Evolutionary conservation across 768 basidiomycete genomes (phyloP).

Genomic region (Phaeotremella fagi): DNA sequence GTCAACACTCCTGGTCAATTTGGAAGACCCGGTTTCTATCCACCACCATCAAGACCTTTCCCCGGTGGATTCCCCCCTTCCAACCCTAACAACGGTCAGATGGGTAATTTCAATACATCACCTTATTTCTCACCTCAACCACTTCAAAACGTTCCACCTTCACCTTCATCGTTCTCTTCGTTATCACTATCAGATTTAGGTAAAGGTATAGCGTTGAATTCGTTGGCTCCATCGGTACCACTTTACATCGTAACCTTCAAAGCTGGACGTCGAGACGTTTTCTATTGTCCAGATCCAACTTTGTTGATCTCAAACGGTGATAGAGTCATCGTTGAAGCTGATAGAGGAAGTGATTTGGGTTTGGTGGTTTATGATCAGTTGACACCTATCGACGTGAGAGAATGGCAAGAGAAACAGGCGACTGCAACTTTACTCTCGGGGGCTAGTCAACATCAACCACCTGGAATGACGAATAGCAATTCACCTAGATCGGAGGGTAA

Average conservation of each 20-base stretch:
- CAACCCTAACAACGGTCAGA: neutral
- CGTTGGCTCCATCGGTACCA: conserved; percentile 78
- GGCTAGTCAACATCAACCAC: conserved; percentile 41
- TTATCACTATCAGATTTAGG: conserved; percentile 56
- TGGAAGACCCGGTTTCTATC: neutral
- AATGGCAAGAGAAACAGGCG: conserved; percentile 76
- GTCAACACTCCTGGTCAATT: neutral
- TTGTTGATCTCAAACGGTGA: conserved; percentile 74
- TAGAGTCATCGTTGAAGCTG: conserved; percentile 93
- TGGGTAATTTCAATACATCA: neutral
- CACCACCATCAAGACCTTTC: neutral
- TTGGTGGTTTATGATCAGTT: conserved; percentile 81
- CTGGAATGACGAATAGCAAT: conserved; percentile 20
- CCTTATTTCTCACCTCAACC: conserved; percentile 3
- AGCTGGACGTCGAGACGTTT: conserved; percentile 89
- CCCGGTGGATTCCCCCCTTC: neutral
- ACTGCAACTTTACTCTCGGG: conserved; percentile 51
- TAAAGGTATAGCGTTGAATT: conserved; percentile 77
- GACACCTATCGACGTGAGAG: conserved; percentile 82
- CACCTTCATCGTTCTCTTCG: conserved; percentile 33
- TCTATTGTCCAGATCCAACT: conserved; percentile 72
- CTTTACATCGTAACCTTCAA: conserved; percentile 97
- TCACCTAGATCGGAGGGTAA: conserved; percentile 2
- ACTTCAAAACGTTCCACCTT: conserved; percentile 13
- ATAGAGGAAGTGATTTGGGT: conserved; percentile 87